These are phyloP conservation scores for Excoecaria cochinchinensis DNA, from an alignment of 345 rosid genomes.

Conservation along the genomic window DNA sequence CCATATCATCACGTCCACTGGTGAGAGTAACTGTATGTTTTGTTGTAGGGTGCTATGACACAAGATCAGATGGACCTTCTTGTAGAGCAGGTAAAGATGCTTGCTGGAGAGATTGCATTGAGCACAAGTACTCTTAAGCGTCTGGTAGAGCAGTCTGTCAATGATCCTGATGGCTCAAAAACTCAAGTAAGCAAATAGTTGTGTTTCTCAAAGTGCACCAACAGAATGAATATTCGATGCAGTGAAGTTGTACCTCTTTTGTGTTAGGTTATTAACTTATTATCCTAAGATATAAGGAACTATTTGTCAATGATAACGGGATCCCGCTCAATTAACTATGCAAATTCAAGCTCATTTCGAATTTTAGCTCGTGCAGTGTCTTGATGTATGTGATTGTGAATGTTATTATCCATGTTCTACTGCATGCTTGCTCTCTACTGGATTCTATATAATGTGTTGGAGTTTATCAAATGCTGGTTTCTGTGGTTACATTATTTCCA, in stretches of 20 bases:
- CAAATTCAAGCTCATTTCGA: neutral
- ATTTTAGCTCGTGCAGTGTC: neutral
- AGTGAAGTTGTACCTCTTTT: neutral
- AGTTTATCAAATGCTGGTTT: neutral
- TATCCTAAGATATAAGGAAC: neutral
- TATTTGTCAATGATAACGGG: neutral
- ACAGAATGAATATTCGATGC: neutral
- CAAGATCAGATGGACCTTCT: conserved; percentile 97
- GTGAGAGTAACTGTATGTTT: neutral
- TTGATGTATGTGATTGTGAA: neutral
- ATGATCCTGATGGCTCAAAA: conserved; percentile 85
- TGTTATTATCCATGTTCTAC: neutral
- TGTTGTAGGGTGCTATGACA: conserved; percentile 63
- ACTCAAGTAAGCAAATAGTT: conserved; percentile 49
- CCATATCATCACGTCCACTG: neutral
- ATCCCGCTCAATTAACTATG: neutral
- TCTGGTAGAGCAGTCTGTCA: conserved; percentile 76
- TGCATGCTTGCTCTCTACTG: neutral
- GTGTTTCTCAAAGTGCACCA: neutral
- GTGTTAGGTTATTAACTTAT: neutral
- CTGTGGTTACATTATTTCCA: neutral
- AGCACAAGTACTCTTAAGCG: conserved; percentile 94
- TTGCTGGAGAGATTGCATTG: conserved; percentile 97
- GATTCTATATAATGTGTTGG: neutral
- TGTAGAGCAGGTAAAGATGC: conserved; percentile 98